phyloP scores from a whole-genome alignment of 352 stramenopile genomes.

The Aphanomyces stellatus region DNA sequence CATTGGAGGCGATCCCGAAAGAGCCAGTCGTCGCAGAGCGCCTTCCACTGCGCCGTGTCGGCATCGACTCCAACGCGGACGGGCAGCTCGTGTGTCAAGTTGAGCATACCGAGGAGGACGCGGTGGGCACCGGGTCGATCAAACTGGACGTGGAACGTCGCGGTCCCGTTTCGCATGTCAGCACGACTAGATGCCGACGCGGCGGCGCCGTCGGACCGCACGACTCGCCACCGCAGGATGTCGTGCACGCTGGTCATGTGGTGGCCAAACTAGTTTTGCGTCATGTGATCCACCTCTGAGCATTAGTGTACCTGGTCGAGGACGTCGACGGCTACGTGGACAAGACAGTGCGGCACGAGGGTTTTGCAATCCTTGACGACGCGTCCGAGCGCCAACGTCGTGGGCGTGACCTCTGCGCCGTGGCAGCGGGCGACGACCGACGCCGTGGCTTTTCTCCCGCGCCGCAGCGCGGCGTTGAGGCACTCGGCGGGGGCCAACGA shows the following conservation, averaged over 20 bases:
- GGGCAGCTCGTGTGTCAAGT: too few species aligned
- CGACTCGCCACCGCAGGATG: not conserved
- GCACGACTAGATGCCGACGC: too few species aligned
- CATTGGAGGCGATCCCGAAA: slow-evolving; percentile 30
- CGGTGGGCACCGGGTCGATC: too few species aligned
- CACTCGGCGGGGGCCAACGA: not conserved
- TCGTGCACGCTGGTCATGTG: slow-evolving; percentile 22
- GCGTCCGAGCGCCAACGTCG: slow-evolving; percentile 34
- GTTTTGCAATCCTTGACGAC: slow-evolving; percentile 40
- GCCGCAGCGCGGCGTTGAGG: not conserved
- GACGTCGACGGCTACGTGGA: slow-evolving; percentile 32
- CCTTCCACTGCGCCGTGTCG: too few species aligned
- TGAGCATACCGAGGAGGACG: too few species aligned
- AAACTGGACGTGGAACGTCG: too few species aligned
- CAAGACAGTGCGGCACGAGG: slow-evolving; percentile 34
- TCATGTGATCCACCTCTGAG: not conserved
- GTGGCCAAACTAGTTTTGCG: slow-evolving; percentile 31
- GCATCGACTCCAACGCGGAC: too few species aligned
- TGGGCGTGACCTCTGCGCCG: too few species aligned
- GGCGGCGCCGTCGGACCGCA: too few species aligned
- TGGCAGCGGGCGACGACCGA: slow-evolving; percentile 20
- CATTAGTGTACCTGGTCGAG: slow-evolving; percentile 26
- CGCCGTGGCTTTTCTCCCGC: not conserved
- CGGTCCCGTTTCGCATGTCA: too few species aligned
- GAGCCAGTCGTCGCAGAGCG: too few species aligned